Conservation (phyloP, 2,329 filamentous ascomycete genomes). For the Lasiodiplodia citricola region DNA sequence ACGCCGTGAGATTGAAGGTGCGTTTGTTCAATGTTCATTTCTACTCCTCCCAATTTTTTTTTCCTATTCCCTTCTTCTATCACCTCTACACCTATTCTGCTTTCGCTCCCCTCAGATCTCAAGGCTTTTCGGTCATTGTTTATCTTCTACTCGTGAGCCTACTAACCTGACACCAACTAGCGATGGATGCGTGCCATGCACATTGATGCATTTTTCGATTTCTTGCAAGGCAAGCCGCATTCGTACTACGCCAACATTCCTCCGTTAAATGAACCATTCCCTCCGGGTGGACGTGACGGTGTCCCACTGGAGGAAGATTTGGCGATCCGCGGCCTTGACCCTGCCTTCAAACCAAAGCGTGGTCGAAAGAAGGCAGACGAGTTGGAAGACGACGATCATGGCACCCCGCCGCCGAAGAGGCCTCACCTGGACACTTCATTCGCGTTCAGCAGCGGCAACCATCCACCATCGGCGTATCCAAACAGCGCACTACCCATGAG, state of each 20-base stretch:
- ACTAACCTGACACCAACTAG: slow-evolving; percentile 47
- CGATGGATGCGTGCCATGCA: slow-evolving; percentile 98
- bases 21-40: slow-evolving; percentile 30
- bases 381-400: slow-evolving; percentile 60
- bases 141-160: background rate
- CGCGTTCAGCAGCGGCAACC: slow-evolving; percentile 41
- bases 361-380: slow-evolving; percentile 67
- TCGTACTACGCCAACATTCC: slow-evolving; percentile 82
- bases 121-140: background rate
- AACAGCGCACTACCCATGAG: slow-evolving; percentile 58
- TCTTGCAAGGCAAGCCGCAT: slow-evolving; percentile 77
- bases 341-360: slow-evolving; percentile 70
- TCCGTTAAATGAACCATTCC: slow-evolving; percentile 64
- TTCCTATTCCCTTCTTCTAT: background rate
- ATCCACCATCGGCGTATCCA: slow-evolving; percentile 56
- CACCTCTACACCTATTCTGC: background rate
- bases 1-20: slow-evolving; percentile 89
- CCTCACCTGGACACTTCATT: slow-evolving; percentile 63
- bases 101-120: background rate
- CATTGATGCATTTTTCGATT: slow-evolving; percentile 93
- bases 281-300: slow-evolving; percentile 74
- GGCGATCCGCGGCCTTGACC: slow-evolving; percentile 80
- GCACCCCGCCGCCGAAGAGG: slow-evolving; percentile 58
- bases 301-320: slow-evolving; percentile 87
- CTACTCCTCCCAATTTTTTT: background rate